These are phyloP conservation scores for Begonia peltatifolia DNA, from an alignment of 306 rosid species.

Conservation along the genomic window DNA sequence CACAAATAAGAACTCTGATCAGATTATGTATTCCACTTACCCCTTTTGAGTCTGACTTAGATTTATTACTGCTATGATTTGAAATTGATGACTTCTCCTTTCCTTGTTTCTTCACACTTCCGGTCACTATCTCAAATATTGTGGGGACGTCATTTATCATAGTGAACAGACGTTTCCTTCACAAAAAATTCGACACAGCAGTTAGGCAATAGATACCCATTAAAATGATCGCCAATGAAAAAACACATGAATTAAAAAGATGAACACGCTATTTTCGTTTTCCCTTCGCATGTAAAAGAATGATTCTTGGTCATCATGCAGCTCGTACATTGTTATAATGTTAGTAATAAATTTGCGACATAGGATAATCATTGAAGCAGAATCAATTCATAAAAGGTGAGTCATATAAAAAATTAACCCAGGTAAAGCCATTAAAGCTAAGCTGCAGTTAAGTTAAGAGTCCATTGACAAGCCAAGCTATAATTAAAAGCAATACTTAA, in stretches of 20 bases:
- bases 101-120: constrained; percentile 12
- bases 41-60: constrained; percentile 52
- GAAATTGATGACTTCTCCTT: constrained; percentile 49
- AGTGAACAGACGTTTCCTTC: constrained; percentile 20
- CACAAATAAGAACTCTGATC: no score
- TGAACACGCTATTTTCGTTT: not conserved
- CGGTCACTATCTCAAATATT: constrained; percentile 12
- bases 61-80: constrained; percentile 42
- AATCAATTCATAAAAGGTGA: no score
- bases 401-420: no score
- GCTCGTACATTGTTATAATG: no score
- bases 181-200: constrained; percentile 6
- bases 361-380: no score
- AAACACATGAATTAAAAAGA: not conserved
- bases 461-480: no score
- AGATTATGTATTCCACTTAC: constrained; percentile 18
- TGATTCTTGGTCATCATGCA: no score
- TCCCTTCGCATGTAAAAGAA: no score
- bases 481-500: no score
- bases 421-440: no score
- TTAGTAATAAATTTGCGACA: no score
- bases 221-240: not conserved
- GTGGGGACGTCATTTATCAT: constrained; percentile 13
- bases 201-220: not conserved
- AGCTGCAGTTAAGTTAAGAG: no score